Percentiles rank a stretch among this genome's conserved stretches.
Evolutionary conservation across 2,329 filamentous ascomycete genomes (phyloP).

Genomic region (Penicillium thymicola): DNA sequence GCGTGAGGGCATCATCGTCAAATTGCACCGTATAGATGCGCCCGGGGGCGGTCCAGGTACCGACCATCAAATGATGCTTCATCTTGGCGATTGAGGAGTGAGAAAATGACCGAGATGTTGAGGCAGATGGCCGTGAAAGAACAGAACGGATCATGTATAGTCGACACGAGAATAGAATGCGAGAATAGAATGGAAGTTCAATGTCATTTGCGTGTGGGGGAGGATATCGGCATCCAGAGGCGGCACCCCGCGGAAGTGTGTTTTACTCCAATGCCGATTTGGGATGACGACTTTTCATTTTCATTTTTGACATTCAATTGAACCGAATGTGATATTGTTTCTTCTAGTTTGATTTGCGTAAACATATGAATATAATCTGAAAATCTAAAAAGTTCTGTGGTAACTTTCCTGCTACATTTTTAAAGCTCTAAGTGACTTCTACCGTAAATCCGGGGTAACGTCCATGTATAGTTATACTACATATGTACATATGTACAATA

Average conservation of each 20-base stretch:
- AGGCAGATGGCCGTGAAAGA: slow-evolving; percentile 5
- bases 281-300: background rate
- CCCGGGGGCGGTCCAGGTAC: slow-evolving; percentile 85
- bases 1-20: slow-evolving; percentile 72
- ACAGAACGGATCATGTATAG: slow-evolving; percentile 16
- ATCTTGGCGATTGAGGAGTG: slow-evolving; percentile 48
- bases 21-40: slow-evolving; percentile 88
- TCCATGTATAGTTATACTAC: too few relatives aligned
- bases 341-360: background rate
- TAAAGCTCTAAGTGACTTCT: background rate
- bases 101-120: slow-evolving; percentile 12
- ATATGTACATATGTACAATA: too few relatives aligned
- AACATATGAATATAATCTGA: background rate
- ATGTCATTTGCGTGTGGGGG: slow-evolving; percentile 17
- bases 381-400: background rate
- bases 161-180: slow-evolving; percentile 7
- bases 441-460: background rate
- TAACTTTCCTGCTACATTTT: too few relatives aligned
- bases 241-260: slow-evolving; percentile 15
- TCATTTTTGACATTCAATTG: background rate
- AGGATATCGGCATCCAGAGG: slow-evolving; percentile 17
- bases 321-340: background rate
- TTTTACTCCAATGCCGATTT: background rate
- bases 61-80: slow-evolving; percentile 88
- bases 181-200: slow-evolving; percentile 10